Conservation (phyloP, 2,329 filamentous ascomycete genomes). For the Achaetomium macrosporum region DNA sequence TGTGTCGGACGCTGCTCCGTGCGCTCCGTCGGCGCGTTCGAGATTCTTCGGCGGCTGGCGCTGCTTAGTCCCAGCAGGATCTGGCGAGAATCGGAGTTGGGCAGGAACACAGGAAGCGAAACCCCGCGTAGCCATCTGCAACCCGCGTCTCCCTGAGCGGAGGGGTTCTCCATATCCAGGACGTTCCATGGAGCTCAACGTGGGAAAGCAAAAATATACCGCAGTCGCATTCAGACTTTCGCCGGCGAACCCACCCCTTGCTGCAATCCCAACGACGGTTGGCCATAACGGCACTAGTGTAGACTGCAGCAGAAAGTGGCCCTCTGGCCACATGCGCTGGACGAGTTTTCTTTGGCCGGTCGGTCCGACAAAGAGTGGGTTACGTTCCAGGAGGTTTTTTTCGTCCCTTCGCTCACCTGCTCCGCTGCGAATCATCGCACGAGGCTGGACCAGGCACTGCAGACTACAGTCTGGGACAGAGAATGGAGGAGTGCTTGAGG, state of each 20-base stretch:
- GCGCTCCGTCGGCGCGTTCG: not conserved
- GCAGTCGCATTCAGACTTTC: conserved; percentile 16
- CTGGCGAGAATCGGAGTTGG: conserved; percentile 15
- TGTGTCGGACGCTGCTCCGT: not conserved
- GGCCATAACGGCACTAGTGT: not conserved
- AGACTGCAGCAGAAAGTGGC: not conserved
- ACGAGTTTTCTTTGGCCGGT: conserved; percentile 9
- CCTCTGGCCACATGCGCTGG: conserved; percentile 7
- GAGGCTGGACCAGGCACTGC: not conserved
- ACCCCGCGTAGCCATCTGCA: not conserved
- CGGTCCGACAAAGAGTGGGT: not conserved
- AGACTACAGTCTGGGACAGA: not conserved
- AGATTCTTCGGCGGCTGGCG: conserved; percentile 1
- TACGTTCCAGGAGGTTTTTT: not conserved
- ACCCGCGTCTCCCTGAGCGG: not conserved
- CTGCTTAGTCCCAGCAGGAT: not conserved
- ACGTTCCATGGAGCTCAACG: conserved; percentile 1
- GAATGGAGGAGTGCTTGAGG: not conserved
- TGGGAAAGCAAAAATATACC: conserved; percentile 16
- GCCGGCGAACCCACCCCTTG: too few relatives aligned
- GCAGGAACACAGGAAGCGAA: conserved; percentile 12
- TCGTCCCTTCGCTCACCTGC: not conserved
- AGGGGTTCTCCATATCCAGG: conserved; percentile 9
- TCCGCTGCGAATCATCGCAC: not conserved
- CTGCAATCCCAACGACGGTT: not conserved